These are phyloP conservation scores for Gigaspora rosea DNA, from an alignment of 192 early-diverging fungal species.

Conservation along the genomic window DNA sequence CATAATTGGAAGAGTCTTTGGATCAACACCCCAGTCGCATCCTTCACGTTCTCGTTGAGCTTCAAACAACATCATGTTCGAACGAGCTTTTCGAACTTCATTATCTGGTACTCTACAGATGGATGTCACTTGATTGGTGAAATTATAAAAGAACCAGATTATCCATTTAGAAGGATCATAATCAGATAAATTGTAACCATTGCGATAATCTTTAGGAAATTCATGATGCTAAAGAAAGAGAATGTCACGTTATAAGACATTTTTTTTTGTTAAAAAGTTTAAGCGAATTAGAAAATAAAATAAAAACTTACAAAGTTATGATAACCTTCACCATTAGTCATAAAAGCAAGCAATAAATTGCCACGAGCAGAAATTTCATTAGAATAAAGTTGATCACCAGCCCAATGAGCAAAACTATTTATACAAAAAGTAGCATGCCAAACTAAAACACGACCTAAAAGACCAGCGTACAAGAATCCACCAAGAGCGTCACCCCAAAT, in stretches of 20 bases:
- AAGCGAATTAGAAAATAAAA: not conserved
- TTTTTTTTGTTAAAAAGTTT: not conserved
- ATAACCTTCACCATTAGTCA: constrained; percentile 81
- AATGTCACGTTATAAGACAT: not conserved
- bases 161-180: constrained; percentile 90
- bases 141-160: constrained; percentile 54
- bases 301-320: constrained; percentile 64
- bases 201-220: constrained; percentile 86
- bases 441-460: constrained; percentile 68
- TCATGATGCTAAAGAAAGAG: constrained; percentile 61
- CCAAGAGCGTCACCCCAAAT: constrained; percentile 80
- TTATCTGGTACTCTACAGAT: constrained; percentile 78
- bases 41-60: constrained; percentile 55
- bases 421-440: constrained; percentile 88
- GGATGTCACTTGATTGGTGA: constrained; percentile 67
- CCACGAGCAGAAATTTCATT: constrained; percentile 81
- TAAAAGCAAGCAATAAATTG: constrained; percentile 78
- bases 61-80: constrained; percentile 82
- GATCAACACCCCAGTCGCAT: constrained; percentile 73
- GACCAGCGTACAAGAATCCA: constrained; percentile 75
- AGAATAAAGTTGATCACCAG: constrained; percentile 77
- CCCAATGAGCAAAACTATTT: constrained; percentile 79
- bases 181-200: constrained; percentile 74
- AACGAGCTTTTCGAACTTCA: constrained; percentile 75
- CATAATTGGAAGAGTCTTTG: constrained; percentile 68